These are phyloP conservation scores for Ceratobasidium sp. DNA, from an alignment of 1,284 basidiomycete genomes.

Conservation along the genomic window DNA sequence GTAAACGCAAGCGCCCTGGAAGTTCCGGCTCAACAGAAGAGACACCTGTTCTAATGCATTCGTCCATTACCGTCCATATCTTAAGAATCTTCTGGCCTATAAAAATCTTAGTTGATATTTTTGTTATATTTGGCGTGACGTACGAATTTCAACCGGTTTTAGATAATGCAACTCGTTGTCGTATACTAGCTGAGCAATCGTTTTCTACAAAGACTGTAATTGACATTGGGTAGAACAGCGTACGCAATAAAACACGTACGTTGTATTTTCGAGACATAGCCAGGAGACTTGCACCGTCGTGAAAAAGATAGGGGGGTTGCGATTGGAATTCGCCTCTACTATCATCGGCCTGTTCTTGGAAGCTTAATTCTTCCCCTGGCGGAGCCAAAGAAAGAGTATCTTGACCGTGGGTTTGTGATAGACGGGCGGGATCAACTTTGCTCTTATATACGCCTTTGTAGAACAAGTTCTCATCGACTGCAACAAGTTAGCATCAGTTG, in stretches of 20 bases:
- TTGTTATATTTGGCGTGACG: conserved; percentile 43
- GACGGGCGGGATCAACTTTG: conserved; percentile 76
- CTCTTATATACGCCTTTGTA: conserved; percentile 94
- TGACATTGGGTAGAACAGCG: conserved; percentile 26
- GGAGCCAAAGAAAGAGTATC: neutral
- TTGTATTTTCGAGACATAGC: conserved; percentile 84
- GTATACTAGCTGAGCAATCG: conserved; percentile 93
- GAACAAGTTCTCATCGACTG: conserved; percentile 92
- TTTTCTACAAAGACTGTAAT: conserved; percentile 63
- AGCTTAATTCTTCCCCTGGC: conserved; percentile 43
- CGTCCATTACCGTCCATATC: conserved; percentile 94
- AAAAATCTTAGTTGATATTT: conserved; percentile 25
- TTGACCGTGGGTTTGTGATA: conserved; percentile 60
- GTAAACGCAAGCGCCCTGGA: conserved; percentile 83
- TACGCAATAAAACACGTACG: conserved; percentile 54
- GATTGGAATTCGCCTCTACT: conserved; percentile 47
- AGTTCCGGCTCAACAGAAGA: conserved; percentile 77
- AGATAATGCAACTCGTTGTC: conserved; percentile 89
- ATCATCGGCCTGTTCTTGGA: neutral
- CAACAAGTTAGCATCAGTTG: conserved; percentile 38
- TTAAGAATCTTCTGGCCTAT: conserved; percentile 61
- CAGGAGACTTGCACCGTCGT: conserved; percentile 79
- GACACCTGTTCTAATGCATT: conserved; percentile 89
- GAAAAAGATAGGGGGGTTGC: conserved; percentile 83
- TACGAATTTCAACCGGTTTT: conserved; percentile 76